These are phyloP conservation scores for Cryphonectria nitschkei DNA, from an alignment of 2,329 filamentous ascomycete genomes.

Conservation along the genomic window DNA sequence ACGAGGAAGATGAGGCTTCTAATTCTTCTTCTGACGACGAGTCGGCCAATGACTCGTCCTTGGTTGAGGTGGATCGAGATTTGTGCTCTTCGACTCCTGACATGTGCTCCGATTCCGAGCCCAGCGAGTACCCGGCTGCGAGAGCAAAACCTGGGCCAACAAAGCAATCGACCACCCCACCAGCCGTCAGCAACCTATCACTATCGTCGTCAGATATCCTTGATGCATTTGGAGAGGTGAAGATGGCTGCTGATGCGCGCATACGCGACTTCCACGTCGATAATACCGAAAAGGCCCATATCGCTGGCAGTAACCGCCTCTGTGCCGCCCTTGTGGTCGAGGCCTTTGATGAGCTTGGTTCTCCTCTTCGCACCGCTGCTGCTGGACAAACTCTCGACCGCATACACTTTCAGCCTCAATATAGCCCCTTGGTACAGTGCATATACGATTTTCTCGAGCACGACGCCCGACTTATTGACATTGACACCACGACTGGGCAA, in stretches of 20 bases:
- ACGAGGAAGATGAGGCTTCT: no score
- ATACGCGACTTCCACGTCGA: slow-evolving; percentile 3
- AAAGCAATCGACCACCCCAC: no score
- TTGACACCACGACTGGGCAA: slow-evolving; percentile 6
- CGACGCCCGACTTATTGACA: slow-evolving; percentile 39
- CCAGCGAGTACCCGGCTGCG: no score
- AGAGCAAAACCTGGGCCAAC: no score
- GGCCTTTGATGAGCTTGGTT: slow-evolving; percentile 41
- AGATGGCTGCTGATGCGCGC: not conserved
- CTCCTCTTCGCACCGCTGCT: slow-evolving; percentile 24
- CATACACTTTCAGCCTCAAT: slow-evolving; percentile 35
- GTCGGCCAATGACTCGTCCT: no score
- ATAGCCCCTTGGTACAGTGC: slow-evolving; percentile 37
- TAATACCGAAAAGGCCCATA: slow-evolving; percentile 35
- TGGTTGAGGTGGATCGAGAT: no score
- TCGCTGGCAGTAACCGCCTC: slow-evolving; percentile 28
- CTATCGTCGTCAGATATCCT: not conserved
- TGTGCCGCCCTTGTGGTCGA: slow-evolving; percentile 39
- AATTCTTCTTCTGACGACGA: no score
- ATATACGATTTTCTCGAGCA: slow-evolving; percentile 40
- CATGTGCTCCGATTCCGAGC: no score
- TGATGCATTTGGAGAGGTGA: not conserved
- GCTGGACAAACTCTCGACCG: slow-evolving; percentile 34
- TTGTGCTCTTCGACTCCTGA: no score
- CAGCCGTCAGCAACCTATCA: not conserved